Base-by-base conservation (phyloP, 305 asterid genomes). In the Fraxinus albicans region DNA sequence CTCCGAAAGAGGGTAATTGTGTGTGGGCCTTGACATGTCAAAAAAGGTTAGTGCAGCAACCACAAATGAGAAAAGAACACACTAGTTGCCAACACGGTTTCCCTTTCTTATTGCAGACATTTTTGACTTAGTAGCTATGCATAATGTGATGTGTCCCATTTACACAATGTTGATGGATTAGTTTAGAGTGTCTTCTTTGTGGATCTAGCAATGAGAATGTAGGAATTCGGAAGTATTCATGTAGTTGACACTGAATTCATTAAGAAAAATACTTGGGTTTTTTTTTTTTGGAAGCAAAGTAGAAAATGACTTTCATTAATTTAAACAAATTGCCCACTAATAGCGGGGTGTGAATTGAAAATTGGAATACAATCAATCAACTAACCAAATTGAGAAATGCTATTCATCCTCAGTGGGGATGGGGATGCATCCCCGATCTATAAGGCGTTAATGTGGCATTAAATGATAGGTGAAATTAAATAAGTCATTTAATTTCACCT, bases 101-200 rank as follows among this genome's bases (percentile, higher is more conserved):
- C 29, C 70, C 83, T 21, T 23, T 81, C 31, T 44, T 31, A 34
- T 21, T 72, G 83, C 83, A 73, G 79, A 50, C 60, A 73, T 12
- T 3, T 1, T 81, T 81, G 84, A 75, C 84, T 75, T 55, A 25
- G 74, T 29, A 65, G 29, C 35, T 19, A n/a, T 60, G 21, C 31
- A 1, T 23, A 23, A 63, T 23, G 33, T 23, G 15, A 63, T 10
- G 34, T 63, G 3, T 63, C 9, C 70, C 27, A n/a, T 23, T 21
- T 12, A 25, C 17, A 23, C 4, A 23, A 63, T 21, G 10, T 60
- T 60, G 27, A 60, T 60, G 3, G 55, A 47, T 47, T 13, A 13
- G 15, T 44, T 50, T 13, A 15, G 21, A 15, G 8, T 7, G 60
- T 3, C 6, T 13, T 3, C n/a, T 13, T 15, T 50, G 6, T 50